phyloP scores from a whole-genome alignment of 805 yeast species.

The Suhomyces pyralidae region DNA sequence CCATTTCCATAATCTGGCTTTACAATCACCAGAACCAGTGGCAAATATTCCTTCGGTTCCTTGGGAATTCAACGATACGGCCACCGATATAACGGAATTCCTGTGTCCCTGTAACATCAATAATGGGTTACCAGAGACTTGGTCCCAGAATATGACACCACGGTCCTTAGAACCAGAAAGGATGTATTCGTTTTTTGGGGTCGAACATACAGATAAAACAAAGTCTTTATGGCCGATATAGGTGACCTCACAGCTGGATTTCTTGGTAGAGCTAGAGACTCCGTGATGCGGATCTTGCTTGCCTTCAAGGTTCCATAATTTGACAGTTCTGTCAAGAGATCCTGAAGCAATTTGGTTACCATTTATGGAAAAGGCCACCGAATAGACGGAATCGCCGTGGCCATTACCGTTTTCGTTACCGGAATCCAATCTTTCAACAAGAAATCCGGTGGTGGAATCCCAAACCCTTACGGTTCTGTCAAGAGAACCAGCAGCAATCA shows the following conservation, averaged over 20 bases:
- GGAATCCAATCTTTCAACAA: constrained; percentile 88
- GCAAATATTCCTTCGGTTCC: constrained; percentile 85
- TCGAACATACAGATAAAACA: constrained; percentile 88
- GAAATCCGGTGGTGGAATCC: constrained; percentile 90
- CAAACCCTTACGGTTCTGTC: constrained; percentile 95
- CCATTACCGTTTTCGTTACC: constrained; percentile 89
- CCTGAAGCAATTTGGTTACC: constrained; percentile 93
- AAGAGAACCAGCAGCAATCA: constrained; percentile 93
- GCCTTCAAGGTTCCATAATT: constrained; percentile 87
- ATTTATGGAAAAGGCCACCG: constrained; percentile 88
- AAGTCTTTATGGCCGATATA: constrained; percentile 96
- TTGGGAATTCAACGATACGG: constrained; percentile 77
- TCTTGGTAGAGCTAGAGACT: constrained; percentile 22
- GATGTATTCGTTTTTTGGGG: constrained; percentile 89
- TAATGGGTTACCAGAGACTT: constrained; percentile 83
- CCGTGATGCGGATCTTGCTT: constrained; percentile 28
- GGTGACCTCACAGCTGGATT: constrained; percentile 78
- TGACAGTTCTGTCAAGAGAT: constrained; percentile 91
- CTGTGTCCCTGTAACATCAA: constrained; percentile 96
- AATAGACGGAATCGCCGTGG: constrained; percentile 92
- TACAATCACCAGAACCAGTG: constrained; percentile 96
- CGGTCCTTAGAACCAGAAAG: constrained; percentile 95
- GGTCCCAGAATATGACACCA: constrained; percentile 97
- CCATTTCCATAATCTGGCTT: constrained; percentile 96
- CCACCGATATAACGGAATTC: constrained; percentile 91